These are phyloP conservation scores for Tolypocladium inflatum DNA, from an alignment of 2,329 filamentous ascomycete genomes.

Conservation along the genomic window DNA sequence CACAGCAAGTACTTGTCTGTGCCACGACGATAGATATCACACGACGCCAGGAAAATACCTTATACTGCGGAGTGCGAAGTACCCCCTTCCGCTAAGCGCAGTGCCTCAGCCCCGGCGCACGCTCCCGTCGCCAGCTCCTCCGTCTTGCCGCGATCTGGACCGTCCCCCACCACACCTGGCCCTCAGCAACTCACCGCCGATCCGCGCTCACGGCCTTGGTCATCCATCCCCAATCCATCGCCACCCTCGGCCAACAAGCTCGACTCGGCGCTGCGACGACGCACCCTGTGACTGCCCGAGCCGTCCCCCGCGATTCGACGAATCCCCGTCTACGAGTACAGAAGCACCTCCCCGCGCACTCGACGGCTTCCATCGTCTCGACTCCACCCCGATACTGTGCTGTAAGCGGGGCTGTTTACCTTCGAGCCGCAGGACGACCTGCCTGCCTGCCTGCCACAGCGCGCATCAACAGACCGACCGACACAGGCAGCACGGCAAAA, in stretches of 20 bases:
- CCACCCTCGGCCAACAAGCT: not conserved
- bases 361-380: not conserved
- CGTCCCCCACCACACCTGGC: not conserved
- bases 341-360: not conserved
- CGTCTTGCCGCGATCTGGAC: not conserved
- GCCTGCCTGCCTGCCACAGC: too few species aligned
- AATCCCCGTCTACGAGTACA: not conserved
- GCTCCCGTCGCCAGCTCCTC: not conserved
- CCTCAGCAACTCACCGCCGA: slow-evolving; percentile 1
- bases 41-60: not conserved
- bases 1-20: not conserved
- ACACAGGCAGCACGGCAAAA: not conserved
- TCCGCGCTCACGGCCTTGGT: not conserved
- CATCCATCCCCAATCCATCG: not conserved
- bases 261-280: not conserved
- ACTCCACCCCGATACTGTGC: not conserved
- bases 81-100: not conserved
- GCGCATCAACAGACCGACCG: not conserved
- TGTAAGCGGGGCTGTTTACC: not conserved
- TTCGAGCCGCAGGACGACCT: too few species aligned
- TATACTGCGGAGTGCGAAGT: too few species aligned
- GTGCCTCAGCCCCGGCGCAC: not conserved
- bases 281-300: not conserved
- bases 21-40: not conserved
- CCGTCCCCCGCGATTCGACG: not conserved